phyloP scores from a whole-genome alignment of 2,329 filamentous ascomycete species.

The Fusarium nurragi region DNA sequence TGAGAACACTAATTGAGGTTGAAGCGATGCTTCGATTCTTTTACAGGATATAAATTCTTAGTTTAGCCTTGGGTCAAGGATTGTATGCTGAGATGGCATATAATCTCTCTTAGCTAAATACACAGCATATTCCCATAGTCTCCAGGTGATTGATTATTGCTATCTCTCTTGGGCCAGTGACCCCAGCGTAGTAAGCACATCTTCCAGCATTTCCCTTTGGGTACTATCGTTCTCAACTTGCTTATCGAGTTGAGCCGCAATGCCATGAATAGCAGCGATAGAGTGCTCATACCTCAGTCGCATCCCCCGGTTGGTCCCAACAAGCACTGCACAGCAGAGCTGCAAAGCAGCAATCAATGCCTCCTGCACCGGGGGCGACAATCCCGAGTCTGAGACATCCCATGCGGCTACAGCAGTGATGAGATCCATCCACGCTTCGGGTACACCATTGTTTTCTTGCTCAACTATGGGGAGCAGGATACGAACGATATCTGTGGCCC shows the following conservation, averaged over 20 bases:
- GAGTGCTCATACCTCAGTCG: slow-evolving; percentile 62
- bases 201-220: slow-evolving; percentile 56
- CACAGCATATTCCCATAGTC: neutral
- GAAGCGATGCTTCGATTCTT: neutral
- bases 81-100: neutral
- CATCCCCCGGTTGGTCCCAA: slow-evolving; percentile 57
- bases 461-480: slow-evolving; percentile 64
- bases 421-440: slow-evolving; percentile 66
- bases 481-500: slow-evolving; percentile 66
- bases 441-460: slow-evolving; percentile 53
- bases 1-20: neutral
- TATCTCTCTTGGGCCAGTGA: slow-evolving; percentile 26
- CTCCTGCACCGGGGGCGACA: slow-evolving; percentile 52
- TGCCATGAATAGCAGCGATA: slow-evolving; percentile 59
- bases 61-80: neutral
- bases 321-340: slow-evolving; percentile 63
- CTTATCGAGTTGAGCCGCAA: slow-evolving; percentile 55
- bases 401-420: slow-evolving; percentile 62
- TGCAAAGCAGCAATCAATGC: slow-evolving; percentile 64
- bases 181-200: slow-evolving; percentile 53
- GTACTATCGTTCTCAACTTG: slow-evolving; percentile 46
- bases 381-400: slow-evolving; percentile 50
- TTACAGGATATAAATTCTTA: neutral
- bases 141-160: neutral
- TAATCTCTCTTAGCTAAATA: neutral